These are phyloP conservation scores for Tranzscheliella williamsii DNA, from an alignment of 1,284 basidiomycete species.

Conservation along the genomic window DNA sequence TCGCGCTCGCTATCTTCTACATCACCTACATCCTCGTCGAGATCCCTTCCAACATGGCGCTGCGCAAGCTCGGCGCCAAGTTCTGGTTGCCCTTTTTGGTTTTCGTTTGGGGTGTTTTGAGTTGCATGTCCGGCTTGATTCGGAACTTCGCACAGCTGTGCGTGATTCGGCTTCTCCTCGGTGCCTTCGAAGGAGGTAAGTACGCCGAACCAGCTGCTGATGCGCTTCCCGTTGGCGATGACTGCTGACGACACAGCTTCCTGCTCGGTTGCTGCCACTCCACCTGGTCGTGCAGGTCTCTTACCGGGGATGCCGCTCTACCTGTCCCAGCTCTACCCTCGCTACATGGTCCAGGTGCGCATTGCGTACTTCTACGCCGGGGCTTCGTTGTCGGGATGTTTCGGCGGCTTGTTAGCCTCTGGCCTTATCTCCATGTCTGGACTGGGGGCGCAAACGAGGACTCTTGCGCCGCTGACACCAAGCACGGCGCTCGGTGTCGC, in stretches of 20 bases:
- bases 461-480: constrained; percentile 3
- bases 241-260: no score
- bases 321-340: constrained; percentile 29
- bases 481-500: constrained; percentile 37
- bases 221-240: no score
- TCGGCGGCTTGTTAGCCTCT: constrained; percentile 64
- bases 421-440: constrained; percentile 69
- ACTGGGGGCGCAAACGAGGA: constrained; percentile 62
- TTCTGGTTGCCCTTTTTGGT: constrained; percentile 66
- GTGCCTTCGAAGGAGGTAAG: constrained; percentile 32
- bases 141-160: constrained; percentile 67
- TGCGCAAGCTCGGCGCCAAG: constrained; percentile 54
- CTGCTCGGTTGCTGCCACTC: no score
- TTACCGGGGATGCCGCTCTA: constrained; percentile 12
- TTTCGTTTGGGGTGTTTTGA: constrained; percentile 68
- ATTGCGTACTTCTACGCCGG: constrained; percentile 35
- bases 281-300: no score
- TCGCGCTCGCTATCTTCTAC: constrained; percentile 40
- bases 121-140: constrained; percentile 67
- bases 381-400: constrained; percentile 58
- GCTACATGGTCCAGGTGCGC: constrained; percentile 27
- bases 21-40: constrained; percentile 37
- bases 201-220: no score
- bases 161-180: constrained; percentile 66
- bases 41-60: constrained; percentile 59